These are phyloP conservation scores for Penicillium waksmanii DNA, from an alignment of 495 filamentous ascomycete genomes.

Conservation along the genomic window DNA sequence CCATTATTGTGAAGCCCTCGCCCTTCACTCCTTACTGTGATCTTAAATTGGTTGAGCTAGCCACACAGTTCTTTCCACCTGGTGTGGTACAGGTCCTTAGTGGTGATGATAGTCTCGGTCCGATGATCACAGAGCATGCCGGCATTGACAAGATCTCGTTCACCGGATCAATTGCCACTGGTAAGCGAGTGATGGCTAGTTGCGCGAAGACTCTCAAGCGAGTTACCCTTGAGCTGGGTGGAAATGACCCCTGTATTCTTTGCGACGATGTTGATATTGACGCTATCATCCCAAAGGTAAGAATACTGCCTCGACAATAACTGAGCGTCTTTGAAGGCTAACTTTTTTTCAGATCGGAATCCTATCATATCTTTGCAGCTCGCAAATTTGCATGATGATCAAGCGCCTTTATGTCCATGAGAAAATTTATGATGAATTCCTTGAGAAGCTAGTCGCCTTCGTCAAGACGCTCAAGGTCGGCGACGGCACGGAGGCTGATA, in stretches of 20 bases:
- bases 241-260: constrained; percentile 71
- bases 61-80: constrained; percentile 61
- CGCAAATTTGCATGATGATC: constrained; percentile 60
- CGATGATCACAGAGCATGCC: constrained; percentile 58
- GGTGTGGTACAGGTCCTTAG: constrained; percentile 69
- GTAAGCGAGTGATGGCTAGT: constrained; percentile 63
- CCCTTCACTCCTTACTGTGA: constrained; percentile 70
- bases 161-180: constrained; percentile 66
- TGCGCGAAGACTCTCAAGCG: constrained; percentile 65
- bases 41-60: constrained; percentile 66
- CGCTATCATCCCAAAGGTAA: constrained; percentile 57
- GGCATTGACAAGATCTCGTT: constrained; percentile 70
- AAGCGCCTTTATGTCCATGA: constrained; percentile 75
- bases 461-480: constrained; percentile 55
- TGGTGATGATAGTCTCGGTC: constrained; percentile 67
- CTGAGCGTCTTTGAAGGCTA: background rate
- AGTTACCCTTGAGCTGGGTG: constrained; percentile 64
- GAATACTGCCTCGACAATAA: background rate
- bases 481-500: constrained; percentile 44
- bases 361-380: constrained; percentile 60
- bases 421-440: constrained; percentile 65
- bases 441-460: constrained; percentile 56
- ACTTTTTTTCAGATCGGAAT: constrained; percentile 8
- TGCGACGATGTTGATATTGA: constrained; percentile 68
- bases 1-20: constrained; percentile 63